Conservation (phyloP, 208 protist species). For the Crithidia expoeki region DNA sequence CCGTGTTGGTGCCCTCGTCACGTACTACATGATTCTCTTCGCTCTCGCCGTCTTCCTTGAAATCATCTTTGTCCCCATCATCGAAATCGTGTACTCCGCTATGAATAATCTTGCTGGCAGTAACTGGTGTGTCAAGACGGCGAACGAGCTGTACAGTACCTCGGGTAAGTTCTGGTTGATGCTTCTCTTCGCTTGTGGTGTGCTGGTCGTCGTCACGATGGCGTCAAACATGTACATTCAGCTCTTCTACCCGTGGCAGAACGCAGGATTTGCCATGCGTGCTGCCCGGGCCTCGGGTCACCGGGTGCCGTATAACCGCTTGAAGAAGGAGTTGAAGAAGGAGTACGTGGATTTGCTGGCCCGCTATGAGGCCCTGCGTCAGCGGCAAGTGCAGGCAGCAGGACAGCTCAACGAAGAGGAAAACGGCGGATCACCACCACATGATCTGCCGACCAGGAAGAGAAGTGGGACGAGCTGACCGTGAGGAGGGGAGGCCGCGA, state of each 20-base stretch:
- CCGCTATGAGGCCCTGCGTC: constrained; percentile 22
- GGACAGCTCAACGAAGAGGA: not conserved
- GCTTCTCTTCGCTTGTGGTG: constrained; percentile 50
- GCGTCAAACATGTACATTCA: constrained; percentile 66
- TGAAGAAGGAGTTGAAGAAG: constrained; percentile 26
- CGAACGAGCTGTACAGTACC: constrained; percentile 48
- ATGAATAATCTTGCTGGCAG: constrained; percentile 58
- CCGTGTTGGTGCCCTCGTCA: constrained; percentile 40
- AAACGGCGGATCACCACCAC: not conserved
- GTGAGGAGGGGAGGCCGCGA: not conserved
- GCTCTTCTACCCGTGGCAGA: constrained; percentile 64
- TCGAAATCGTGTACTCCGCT: constrained; percentile 52
- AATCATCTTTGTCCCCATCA: constrained; percentile 39
- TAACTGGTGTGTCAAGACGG: constrained; percentile 63
- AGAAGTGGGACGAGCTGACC: not conserved
- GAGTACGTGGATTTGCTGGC: constrained; percentile 35
- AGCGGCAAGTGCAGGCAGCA: not conserved
- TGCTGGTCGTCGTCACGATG: constrained; percentile 62
- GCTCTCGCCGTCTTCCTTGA: constrained; percentile 31
- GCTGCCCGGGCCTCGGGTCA: constrained; percentile 49
- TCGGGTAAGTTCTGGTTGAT: constrained; percentile 64
- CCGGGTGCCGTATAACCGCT: constrained; percentile 38
- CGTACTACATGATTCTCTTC: constrained; percentile 67
- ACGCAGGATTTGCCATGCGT: constrained; percentile 57
- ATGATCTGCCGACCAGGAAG: not conserved